phyloP scores from a whole-genome alignment of 345 rosid species.

The Hevea brasiliensis region DNA sequence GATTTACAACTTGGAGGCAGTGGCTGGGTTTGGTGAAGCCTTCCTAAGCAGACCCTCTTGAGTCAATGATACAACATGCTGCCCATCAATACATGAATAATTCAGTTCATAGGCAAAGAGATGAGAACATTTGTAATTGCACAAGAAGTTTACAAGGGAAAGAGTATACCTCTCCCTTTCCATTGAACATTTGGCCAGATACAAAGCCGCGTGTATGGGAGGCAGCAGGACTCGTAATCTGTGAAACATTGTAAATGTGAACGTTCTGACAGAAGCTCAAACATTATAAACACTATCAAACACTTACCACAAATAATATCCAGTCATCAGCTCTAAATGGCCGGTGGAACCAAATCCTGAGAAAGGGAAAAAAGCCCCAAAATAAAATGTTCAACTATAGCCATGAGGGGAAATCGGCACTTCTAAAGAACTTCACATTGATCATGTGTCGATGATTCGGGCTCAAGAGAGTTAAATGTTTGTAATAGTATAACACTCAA shows the following conservation, averaged over 20 bases:
- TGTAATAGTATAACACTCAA: neutral
- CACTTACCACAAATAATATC: slow-evolving; percentile 75
- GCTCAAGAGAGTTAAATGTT: neutral
- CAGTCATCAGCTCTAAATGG: slow-evolving; percentile 89
- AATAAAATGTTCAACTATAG: neutral
- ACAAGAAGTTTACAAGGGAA: too few species aligned
- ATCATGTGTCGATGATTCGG: neutral
- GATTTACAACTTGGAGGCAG: slow-evolving; percentile 72
- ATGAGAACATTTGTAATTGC: neutral
- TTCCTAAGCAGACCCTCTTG: slow-evolving; percentile 84
- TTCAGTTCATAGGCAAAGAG: neutral
- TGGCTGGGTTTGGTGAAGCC: slow-evolving; percentile 37
- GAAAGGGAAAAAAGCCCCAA: neutral
- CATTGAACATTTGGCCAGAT: slow-evolving; percentile 66
- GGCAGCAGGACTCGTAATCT: slow-evolving; percentile 72
- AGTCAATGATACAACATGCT: slow-evolving; percentile 69
- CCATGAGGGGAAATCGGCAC: neutral
- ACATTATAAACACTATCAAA: neutral
- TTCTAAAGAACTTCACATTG: neutral
- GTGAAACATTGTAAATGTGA: slow-evolving; percentile 6
- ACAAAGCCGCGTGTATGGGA: slow-evolving; percentile 71
- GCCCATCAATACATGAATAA: slow-evolving; percentile 21
- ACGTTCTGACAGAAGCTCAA: neutral
- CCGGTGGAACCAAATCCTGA: slow-evolving; percentile 94
- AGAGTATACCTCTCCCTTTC: slow-evolving; percentile 70